These are phyloP conservation scores for Pseudomonodictys pantanalensis DNA, from an alignment of 495 filamentous ascomycete species.

Conservation along the genomic window DNA sequence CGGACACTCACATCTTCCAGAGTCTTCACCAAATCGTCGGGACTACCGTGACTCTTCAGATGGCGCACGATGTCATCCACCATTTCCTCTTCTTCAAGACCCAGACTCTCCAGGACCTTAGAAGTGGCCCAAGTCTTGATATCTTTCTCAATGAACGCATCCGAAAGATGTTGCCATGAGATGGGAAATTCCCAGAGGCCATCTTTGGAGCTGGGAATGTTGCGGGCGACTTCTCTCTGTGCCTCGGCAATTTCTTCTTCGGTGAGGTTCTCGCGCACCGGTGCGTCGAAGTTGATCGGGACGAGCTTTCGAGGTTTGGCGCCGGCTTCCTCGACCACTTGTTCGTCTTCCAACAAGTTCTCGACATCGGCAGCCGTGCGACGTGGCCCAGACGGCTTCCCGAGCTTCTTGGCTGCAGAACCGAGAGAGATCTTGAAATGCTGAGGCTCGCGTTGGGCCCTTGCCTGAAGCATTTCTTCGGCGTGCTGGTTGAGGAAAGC, in stretches of 20 bases:
- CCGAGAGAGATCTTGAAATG: conserved; percentile 93
- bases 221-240: conserved; percentile 73
- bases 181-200: conserved; percentile 90
- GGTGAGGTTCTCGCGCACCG: conserved; percentile 64
- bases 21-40: conserved; percentile 78
- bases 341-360: conserved; percentile 89
- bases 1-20: conserved; percentile 72
- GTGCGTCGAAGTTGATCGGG: conserved; percentile 86
- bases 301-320: conserved; percentile 76
- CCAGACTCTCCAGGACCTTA: conserved; percentile 94
- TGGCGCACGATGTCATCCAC: conserved; percentile 91
- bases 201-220: conserved; percentile 83
- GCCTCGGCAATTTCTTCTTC: conserved; percentile 82
- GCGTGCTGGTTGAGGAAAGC: conserved; percentile 88
- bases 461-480: conserved; percentile 59
- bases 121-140: conserved; percentile 94
- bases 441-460: conserved; percentile 68
- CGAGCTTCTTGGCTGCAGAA: conserved; percentile 75
- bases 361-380: conserved; percentile 92
- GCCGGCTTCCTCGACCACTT: conserved; percentile 61
- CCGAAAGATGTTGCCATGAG: conserved; percentile 92
- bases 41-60: conserved; percentile 70
- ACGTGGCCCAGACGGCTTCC: conserved; percentile 61
- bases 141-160: conserved; percentile 77
- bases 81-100: conserved; percentile 92